A percentile compares a stretch with the other conserved stretches of the same genome.
Conservation (phyloP, 306 rosid genomes). For the Bauhinia variegata region DNA sequence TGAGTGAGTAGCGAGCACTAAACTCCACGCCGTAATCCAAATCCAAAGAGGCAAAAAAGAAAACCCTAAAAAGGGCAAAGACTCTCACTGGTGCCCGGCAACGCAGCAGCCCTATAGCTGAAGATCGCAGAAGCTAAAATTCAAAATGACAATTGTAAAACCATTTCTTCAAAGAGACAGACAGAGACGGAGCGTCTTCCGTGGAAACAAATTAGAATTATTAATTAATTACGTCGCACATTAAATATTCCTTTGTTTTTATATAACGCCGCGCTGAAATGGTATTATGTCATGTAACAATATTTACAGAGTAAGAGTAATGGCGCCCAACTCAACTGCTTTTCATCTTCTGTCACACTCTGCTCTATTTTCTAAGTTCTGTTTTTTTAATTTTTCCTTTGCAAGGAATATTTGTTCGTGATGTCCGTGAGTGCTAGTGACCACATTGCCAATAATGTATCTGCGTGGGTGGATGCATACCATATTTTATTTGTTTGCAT, state of each 20-base stretch:
- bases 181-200: slow-evolving; percentile 28
- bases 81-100: slow-evolving; percentile 33
- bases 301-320: background rate
- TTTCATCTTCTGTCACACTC: too few relatives aligned
- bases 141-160: slow-evolving; percentile 30
- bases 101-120: slow-evolving; percentile 12
- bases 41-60: slow-evolving; percentile 4
- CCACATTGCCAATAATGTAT: background rate
- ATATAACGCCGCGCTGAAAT: slow-evolving; percentile 5
- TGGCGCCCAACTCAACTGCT: slow-evolving; percentile 3
- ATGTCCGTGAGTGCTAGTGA: slow-evolving; percentile 21
- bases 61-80: slow-evolving; percentile 32
- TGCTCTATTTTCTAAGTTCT: too few relatives aligned
- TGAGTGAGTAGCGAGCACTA: slow-evolving; percentile 33
- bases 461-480: too few relatives aligned
- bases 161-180: slow-evolving; percentile 39
- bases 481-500: too few relatives aligned
- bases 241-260: background rate
- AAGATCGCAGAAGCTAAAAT: slow-evolving; percentile 32
- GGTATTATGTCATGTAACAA: slow-evolving; percentile 18
- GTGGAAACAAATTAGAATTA: slow-evolving; percentile 16
- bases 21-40: slow-evolving; percentile 7
- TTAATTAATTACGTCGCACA: slow-evolving; percentile 4
- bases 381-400: background rate
- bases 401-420: background rate